Evolutionary conservation across 768 basidiomycete genomes (phyloP).

Genomic region (Amanita rubescens): DNA sequence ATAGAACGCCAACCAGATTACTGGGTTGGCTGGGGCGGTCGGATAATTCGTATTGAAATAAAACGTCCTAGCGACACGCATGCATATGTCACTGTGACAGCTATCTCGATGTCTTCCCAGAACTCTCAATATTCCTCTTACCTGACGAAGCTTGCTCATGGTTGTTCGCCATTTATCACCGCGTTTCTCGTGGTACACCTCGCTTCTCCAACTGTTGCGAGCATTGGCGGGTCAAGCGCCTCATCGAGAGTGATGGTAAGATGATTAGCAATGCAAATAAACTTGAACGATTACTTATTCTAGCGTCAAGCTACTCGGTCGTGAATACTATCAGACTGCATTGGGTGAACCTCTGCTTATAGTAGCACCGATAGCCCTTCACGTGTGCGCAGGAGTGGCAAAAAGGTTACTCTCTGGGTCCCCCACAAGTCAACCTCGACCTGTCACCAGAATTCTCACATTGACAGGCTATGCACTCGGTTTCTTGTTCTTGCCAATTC

Average conservation of each 20-base stretch:
- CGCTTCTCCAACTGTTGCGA: constrained; percentile 65
- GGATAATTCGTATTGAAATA: too few relatives aligned
- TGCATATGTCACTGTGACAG: too few relatives aligned
- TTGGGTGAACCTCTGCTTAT: constrained; percentile 65
- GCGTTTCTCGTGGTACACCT: constrained; percentile 78
- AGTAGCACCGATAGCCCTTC: constrained; percentile 57
- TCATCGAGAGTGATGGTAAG: constrained; percentile 71
- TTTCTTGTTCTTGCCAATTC: constrained; percentile 56
- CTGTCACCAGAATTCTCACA: constrained; percentile 39
- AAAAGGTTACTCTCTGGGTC: constrained; percentile 44
- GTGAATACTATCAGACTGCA: constrained; percentile 79
- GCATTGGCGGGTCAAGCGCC: constrained; percentile 56
- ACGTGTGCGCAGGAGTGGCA: constrained; percentile 48
- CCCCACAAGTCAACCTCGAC: constrained; percentile 22
- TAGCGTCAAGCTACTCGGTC: constrained; percentile 57
- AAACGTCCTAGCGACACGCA: too few relatives aligned
- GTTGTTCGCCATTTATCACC: constrained; percentile 67
- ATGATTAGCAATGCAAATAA: constrained; percentile 14
- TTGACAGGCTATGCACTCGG: constrained; percentile 57
- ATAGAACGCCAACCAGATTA: too few relatives aligned
- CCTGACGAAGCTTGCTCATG: constrained; percentile 56
- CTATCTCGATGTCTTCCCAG: not conserved
- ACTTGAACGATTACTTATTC: not conserved
- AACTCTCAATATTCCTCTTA: not conserved
- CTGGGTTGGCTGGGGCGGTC: too few relatives aligned